Conservation (phyloP, 768 basidiomycete genomes). For the Russula virescens region DNA sequence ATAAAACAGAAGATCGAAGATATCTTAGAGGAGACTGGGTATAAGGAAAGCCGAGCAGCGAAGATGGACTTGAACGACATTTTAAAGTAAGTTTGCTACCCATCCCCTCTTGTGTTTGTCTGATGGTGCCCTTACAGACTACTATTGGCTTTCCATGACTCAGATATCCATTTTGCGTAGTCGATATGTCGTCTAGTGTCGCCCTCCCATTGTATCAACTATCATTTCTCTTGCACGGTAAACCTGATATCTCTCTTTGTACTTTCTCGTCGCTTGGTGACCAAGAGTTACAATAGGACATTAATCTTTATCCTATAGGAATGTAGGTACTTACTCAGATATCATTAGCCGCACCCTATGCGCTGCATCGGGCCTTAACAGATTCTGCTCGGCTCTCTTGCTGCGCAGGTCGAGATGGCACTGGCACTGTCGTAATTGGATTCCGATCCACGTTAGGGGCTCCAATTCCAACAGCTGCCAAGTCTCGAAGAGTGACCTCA, state of each 20-base stretch:
- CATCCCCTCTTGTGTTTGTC: not conserved
- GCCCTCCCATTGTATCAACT: not conserved
- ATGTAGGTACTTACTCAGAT: too few species aligned
- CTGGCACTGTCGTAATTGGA: too few species aligned
- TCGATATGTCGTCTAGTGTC: not conserved
- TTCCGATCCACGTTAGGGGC: too few species aligned
- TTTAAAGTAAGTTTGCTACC: constrained; percentile 11
- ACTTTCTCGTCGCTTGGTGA: not conserved
- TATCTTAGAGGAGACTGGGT: constrained; percentile 22
- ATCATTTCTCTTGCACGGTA: not conserved
- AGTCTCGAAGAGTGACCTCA: too few species aligned
- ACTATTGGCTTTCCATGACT: constrained; percentile 22
- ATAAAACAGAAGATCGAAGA: constrained; percentile 21
- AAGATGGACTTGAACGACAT: constrained; percentile 26
- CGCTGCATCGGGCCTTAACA: too few species aligned
- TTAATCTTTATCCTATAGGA: not conserved
- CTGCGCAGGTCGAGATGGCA: too few species aligned
- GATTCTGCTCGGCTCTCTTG: too few species aligned
- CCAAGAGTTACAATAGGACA: too few species aligned
- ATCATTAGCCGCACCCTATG: too few species aligned
- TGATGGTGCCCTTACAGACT: constrained; percentile 4
- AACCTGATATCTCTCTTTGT: not conserved
- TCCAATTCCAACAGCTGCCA: too few species aligned
- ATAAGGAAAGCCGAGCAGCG: constrained; percentile 21
- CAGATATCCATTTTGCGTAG: constrained; percentile 22